These are phyloP conservation scores for Nothophoma quercina DNA, from an alignment of 2,329 filamentous ascomycete species.

Conservation along the genomic window DNA sequence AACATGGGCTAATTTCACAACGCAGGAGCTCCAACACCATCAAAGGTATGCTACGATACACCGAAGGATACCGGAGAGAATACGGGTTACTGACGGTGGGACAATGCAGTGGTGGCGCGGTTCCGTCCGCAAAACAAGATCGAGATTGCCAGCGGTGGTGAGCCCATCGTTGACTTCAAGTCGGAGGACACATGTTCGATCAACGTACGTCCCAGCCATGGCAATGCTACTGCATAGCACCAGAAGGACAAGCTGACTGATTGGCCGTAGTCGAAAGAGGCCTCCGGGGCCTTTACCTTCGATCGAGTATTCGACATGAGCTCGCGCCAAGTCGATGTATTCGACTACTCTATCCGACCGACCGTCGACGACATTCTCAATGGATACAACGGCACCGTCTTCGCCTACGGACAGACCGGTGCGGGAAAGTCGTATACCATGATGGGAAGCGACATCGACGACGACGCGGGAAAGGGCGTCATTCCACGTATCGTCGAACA, in stretches of 20 bases:
- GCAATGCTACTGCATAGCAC: not conserved
- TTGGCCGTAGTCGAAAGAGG: conserved; percentile 75
- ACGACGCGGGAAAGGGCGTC: conserved; percentile 86
- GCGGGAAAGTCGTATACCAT: conserved; percentile 99
- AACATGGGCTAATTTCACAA: conserved; percentile 52
- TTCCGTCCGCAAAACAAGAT: conserved; percentile 97
- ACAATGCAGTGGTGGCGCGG: conserved; percentile 81
- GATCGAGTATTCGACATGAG: conserved; percentile 97
- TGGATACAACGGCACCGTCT: conserved; percentile 98
- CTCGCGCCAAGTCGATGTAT: conserved; percentile 90
- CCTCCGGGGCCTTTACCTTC: conserved; percentile 84
- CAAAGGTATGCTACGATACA: conserved; percentile 49
- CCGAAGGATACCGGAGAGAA: not conserved
- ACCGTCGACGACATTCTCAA: conserved; percentile 98
- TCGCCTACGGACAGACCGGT: conserved; percentile 97
- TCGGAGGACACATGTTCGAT: conserved; percentile 87
- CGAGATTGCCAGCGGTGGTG: conserved; percentile 87
- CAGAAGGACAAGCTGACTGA: conserved; percentile 19
- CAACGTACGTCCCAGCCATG: conserved; percentile 65
- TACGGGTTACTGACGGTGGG: conserved; percentile 34
- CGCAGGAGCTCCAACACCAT: conserved; percentile 55
- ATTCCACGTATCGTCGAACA: conserved; percentile 97
- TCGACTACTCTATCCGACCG: conserved; percentile 94
- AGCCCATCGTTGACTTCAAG: conserved; percentile 89
- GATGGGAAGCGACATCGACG: conserved; percentile 96